Percentiles rank a stretch among this genome's conserved stretches.
Conservation (phyloP, 1,139 yeast species). For the Geotrichum restrictum region DNA sequence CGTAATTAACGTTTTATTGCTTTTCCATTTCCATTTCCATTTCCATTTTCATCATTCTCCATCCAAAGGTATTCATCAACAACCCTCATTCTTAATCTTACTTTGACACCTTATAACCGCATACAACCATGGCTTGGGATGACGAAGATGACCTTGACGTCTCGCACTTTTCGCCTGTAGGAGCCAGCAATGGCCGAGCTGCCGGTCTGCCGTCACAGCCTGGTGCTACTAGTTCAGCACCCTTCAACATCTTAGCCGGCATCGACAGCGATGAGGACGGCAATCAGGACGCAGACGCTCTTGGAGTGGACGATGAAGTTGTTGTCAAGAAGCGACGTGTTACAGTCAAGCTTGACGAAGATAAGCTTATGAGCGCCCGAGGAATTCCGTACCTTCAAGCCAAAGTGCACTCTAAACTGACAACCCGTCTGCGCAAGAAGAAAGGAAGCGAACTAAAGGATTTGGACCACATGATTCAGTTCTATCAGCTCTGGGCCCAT, state of each 20-base stretch:
- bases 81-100: no score
- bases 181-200: background rate
- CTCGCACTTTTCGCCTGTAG: constrained; percentile 11
- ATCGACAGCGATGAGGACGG: background rate
- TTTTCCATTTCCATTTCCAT: no score
- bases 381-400: constrained; percentile 38
- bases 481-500: constrained; percentile 85
- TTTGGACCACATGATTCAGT: constrained; percentile 50
- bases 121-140: constrained; percentile 17
- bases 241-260: background rate
- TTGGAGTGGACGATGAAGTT: constrained; percentile 41
- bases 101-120: no score
- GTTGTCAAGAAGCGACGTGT: constrained; percentile 29
- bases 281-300: constrained; percentile 27
- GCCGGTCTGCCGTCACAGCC: background rate
- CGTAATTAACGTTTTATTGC: no score
- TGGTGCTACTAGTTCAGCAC: background rate
- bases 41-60: no score
- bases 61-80: no score
- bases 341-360: constrained; percentile 37
- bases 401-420: constrained; percentile 26
- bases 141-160: constrained; percentile 16
- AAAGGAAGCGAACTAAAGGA: constrained; percentile 43
- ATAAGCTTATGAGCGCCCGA: constrained; percentile 33
- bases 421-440: constrained; percentile 37